phyloP scores from a whole-genome alignment of 1,139 yeast species.

The Geotrichum restrictum region DNA sequence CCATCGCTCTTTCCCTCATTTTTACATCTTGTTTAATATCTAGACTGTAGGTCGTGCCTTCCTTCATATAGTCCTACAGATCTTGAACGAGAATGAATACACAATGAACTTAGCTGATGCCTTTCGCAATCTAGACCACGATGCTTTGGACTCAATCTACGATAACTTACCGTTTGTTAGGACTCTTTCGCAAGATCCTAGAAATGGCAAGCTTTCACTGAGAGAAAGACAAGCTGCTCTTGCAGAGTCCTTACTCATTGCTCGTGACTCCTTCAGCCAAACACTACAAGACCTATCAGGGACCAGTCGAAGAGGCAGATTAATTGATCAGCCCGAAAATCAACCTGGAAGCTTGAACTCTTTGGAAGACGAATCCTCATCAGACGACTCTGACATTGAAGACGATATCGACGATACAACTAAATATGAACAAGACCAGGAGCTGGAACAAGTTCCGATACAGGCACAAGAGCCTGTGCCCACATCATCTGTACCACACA shows the following conservation, averaged over 20 bases:
- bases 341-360: not conserved
- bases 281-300: not conserved
- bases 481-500: not conserved
- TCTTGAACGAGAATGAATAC: not conserved
- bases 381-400: not conserved
- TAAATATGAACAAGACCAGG: no score
- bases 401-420: not conserved
- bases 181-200: constrained; percentile 6
- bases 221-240: constrained; percentile 6
- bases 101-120: constrained; percentile 13
- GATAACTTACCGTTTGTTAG: constrained; percentile 10
- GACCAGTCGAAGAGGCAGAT: not conserved
- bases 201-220: constrained; percentile 2
- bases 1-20: constrained; percentile 38
- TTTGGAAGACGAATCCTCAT: not conserved
- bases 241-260: constrained; percentile 12
- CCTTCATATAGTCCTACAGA: not conserved
- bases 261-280: constrained; percentile 9
- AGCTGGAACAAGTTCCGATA: not conserved
- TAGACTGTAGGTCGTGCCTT: not conserved
- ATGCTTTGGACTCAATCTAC: constrained; percentile 9
- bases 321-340: not conserved
- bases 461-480: not conserved
- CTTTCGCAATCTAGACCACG: constrained; percentile 10
- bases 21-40: no score